Percentiles rank a stretch among this genome's conserved stretches.
Evolutionary conservation across 2,329 filamentous ascomycete species (phyloP).

Genomic region (Colletotrichum sp.): DNA sequence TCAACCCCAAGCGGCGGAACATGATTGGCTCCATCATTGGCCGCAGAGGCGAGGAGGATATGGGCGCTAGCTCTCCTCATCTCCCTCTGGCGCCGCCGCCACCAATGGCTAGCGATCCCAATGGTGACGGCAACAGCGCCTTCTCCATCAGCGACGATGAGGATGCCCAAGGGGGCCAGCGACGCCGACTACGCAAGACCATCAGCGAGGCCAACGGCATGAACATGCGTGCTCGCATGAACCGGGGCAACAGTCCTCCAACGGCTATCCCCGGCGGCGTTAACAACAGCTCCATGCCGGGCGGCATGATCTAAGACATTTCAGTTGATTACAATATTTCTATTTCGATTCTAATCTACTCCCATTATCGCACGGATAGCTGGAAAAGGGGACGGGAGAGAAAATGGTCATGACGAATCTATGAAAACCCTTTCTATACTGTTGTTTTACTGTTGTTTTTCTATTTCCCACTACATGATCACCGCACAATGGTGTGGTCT

Average conservation of each 20-base stretch:
- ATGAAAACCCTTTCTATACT: slow-evolving; percentile 11
- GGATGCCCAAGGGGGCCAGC: slow-evolving; percentile 34
- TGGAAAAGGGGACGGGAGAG: not conserved
- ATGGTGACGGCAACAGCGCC: slow-evolving; percentile 27
- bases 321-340: not conserved
- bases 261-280: slow-evolving; percentile 31
- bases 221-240: slow-evolving; percentile 29
- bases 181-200: slow-evolving; percentile 48
- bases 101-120: not conserved
- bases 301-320: slow-evolving; percentile 50
- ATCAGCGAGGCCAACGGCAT: slow-evolving; percentile 44
- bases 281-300: slow-evolving; percentile 35
- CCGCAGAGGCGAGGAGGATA: slow-evolving; percentile 37
- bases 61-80: slow-evolving; percentile 34
- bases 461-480: not conserved
- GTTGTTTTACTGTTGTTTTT: not conserved
- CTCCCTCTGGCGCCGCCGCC: slow-evolving; percentile 29
- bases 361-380: not conserved
- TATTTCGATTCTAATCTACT: not conserved
- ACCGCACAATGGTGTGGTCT: not conserved
- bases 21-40: slow-evolving; percentile 41
- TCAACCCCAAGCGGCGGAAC: slow-evolving; percentile 61
- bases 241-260: slow-evolving; percentile 29
- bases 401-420: slow-evolving; percentile 20
- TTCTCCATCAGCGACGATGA: slow-evolving; percentile 45